A percentile compares a stretch with the other conserved stretches of the same genome.
Evolutionary conservation across 352 stramenopile species (phyloP).

Genomic region (Phytopythium boreale): DNA sequence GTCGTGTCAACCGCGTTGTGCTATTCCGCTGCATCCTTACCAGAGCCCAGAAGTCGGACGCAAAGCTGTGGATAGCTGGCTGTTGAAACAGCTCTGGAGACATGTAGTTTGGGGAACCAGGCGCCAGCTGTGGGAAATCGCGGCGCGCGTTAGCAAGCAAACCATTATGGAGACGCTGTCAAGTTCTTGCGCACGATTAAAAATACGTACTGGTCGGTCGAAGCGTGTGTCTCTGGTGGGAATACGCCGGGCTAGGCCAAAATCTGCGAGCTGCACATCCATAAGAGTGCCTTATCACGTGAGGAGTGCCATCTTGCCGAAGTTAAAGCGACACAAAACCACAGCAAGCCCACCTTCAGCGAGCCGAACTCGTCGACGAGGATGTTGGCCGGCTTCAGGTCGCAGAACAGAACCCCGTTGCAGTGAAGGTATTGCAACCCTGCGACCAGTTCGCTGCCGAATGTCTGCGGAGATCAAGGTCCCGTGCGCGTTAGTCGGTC

Average conservation of each 20-base stretch:
- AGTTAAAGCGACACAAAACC: neutral
- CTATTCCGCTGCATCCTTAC: constrained; percentile 19
- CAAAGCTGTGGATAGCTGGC: constrained; percentile 83
- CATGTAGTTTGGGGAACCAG: constrained; percentile 90
- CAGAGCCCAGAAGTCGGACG: constrained; percentile 87
- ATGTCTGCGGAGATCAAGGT: constrained; percentile 28
- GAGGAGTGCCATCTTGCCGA: neutral
- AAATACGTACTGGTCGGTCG: constrained; percentile 29
- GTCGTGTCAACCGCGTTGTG: no score
- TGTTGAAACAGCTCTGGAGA: constrained; percentile 89
- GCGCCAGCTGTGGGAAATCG: constrained; percentile 30
- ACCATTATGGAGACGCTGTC: no score
- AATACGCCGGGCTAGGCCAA: constrained; percentile 85
- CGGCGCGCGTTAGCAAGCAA: neutral
- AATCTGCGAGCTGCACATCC: constrained; percentile 74
- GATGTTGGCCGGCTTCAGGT: constrained; percentile 90
- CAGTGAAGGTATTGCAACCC: constrained; percentile 88
- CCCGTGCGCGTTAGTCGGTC: neutral
- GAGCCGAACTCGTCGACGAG: constrained; percentile 93
- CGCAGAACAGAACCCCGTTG: constrained; percentile 88
- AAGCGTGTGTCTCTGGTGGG: constrained; percentile 41
- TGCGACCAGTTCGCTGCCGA: constrained; percentile 69
- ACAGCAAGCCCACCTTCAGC: constrained; percentile 49
- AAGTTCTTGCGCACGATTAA: no score
- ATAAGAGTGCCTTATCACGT: neutral